Conservation (phyloP, 2,329 filamentous ascomycete genomes). For the Cladosporium sp. region DNA sequence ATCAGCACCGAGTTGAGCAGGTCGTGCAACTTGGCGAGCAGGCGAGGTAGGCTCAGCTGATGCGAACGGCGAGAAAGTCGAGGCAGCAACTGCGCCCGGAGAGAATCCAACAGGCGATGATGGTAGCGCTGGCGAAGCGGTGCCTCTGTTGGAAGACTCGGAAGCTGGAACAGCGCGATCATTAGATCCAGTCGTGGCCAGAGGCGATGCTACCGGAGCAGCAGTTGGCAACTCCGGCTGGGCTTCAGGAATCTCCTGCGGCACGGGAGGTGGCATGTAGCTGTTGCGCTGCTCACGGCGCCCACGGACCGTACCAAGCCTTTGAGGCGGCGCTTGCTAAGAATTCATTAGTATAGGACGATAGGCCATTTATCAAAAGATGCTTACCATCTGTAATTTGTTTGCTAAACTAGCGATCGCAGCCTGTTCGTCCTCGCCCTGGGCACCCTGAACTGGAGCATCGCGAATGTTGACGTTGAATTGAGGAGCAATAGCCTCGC, state of each 20-base stretch:
- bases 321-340: slow-evolving; percentile 58
- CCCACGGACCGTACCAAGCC: slow-evolving; percentile 74
- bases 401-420: slow-evolving; percentile 75
- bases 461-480: slow-evolving; percentile 81
- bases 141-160: slow-evolving; percentile 6
- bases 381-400: slow-evolving; percentile 61
- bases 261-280: slow-evolving; percentile 46
- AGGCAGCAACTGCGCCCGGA: slow-evolving; percentile 24
- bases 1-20: slow-evolving; percentile 45
- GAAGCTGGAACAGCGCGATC: neutral
- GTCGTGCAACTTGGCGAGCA: slow-evolving; percentile 31
- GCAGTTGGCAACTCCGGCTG: slow-evolving; percentile 15
- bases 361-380: neutral
- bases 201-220: slow-evolving; percentile 11
- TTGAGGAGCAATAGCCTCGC: slow-evolving; percentile 59
- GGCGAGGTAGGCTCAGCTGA: slow-evolving; percentile 32
- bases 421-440: slow-evolving; percentile 65
- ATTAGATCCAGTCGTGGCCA: neutral
- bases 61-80: slow-evolving; percentile 33
- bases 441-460: slow-evolving; percentile 75
- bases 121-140: slow-evolving; percentile 13
- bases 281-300: slow-evolving; percentile 91
- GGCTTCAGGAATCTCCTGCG: slow-evolving; percentile 7
- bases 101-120: slow-evolving; percentile 26
- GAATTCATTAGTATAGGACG: slow-evolving; percentile 27